phyloP scores from a whole-genome alignment of 129 eudicot genomes.

The Scalesia atractyloides region DNA sequence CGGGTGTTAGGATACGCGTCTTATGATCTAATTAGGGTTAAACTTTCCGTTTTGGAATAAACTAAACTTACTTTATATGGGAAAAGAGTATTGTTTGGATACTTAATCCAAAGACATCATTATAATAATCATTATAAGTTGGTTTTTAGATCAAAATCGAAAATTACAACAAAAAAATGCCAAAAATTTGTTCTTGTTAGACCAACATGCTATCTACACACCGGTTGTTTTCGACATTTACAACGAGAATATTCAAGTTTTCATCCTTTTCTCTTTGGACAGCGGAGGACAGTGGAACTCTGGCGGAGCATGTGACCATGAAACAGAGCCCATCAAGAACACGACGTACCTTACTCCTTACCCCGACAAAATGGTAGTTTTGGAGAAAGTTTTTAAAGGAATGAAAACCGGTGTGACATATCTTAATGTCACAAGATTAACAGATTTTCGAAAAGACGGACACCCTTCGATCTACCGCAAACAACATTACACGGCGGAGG shows the following conservation, averaged over 20 bases:
- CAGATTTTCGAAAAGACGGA: slow-evolving; percentile 88
- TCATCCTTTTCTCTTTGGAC: slow-evolving; percentile 23
- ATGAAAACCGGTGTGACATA: slow-evolving; percentile 72
- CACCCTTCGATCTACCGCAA: slow-evolving; percentile 87
- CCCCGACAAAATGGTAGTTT: slow-evolving; percentile 67
- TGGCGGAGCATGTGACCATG: slow-evolving; percentile 84
- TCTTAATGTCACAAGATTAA: slow-evolving; percentile 70
- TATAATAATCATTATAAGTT: neutral
- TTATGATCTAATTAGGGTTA: neutral
- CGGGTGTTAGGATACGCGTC: neutral
- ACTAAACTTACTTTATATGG: too few species aligned
- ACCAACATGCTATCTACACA: slow-evolving; percentile 14
- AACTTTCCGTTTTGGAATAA: too few species aligned
- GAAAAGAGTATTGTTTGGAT: too few species aligned
- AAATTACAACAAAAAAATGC: slow-evolving; percentile 10
- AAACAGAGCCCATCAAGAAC: slow-evolving; percentile 78
- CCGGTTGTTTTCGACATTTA: neutral
- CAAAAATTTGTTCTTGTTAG: slow-evolving; percentile 2
- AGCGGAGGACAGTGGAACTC: slow-evolving; percentile 99
- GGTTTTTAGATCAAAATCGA: neutral
- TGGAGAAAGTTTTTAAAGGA: slow-evolving; percentile 64
- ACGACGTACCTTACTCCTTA: slow-evolving; percentile 61
- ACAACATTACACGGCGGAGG: slow-evolving; percentile 45
- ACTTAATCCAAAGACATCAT: neutral
- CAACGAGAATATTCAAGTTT: neutral